These are phyloP conservation scores for Cladosporium sp. DNA, from an alignment of 2,329 filamentous ascomycete species.

Conservation along the genomic window DNA sequence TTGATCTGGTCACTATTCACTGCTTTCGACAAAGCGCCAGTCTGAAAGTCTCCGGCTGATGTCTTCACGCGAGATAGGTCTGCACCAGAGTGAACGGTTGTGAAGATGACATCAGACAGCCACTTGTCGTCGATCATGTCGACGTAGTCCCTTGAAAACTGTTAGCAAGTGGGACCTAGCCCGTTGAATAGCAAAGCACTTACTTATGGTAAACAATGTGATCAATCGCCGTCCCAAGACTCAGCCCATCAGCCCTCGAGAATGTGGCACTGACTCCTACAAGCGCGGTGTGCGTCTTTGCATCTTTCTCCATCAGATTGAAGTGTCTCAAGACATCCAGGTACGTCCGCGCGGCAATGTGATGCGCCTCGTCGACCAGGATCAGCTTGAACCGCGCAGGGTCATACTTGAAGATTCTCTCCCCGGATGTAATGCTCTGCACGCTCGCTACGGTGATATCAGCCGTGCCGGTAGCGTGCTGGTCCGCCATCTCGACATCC, in stretches of 20 bases:
- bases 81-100: conserved; percentile 77
- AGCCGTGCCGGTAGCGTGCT: conserved; percentile 70
- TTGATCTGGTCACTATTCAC: conserved; percentile 82
- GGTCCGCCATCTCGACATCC: conserved; percentile 85
- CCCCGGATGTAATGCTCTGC: conserved; percentile 71
- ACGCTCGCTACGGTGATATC: conserved; percentile 94
- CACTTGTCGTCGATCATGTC: conserved; percentile 86
- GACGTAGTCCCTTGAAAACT: conserved; percentile 53
- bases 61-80: conserved; percentile 62
- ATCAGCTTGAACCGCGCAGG: conserved; percentile 78
- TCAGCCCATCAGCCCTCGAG: conserved; percentile 76
- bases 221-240: conserved; percentile 79
- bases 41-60: conserved; percentile 76
- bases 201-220: conserved; percentile 90
- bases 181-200: conserved; percentile 41
- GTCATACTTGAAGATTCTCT: conserved; percentile 77
- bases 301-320: conserved; percentile 54
- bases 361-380: conserved; percentile 93
- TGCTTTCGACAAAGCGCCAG: conserved; percentile 68
- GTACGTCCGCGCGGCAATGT: conserved; percentile 84
- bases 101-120: conserved; percentile 89
- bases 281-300: conserved; percentile 48
- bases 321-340: conserved; percentile 74
- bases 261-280: conserved; percentile 86
- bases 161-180: conserved; percentile 12